Percentiles rank a stretch among this genome's conserved stretches.
Evolutionary conservation across 2,329 filamentous ascomycete genomes (phyloP).

Genomic region (Scytalidium sp.): DNA sequence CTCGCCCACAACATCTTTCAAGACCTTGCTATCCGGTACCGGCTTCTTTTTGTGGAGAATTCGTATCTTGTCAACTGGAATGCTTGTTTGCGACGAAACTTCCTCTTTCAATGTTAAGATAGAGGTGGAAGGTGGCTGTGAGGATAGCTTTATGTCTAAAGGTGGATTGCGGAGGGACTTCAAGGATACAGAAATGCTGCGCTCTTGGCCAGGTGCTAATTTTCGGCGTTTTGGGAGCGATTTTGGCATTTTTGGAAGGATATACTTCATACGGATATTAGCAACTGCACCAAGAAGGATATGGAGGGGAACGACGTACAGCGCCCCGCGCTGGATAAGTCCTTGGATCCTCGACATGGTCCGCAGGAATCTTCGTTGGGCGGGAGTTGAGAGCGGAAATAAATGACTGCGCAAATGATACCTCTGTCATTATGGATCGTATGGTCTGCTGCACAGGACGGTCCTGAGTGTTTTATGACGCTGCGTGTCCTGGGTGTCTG

Average conservation of each 20-base stretch:
- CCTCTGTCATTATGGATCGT: conserved; percentile 65
- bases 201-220: conserved; percentile 50
- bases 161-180: conserved; percentile 76
- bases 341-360: conserved; percentile 85
- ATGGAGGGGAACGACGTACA: conserved; percentile 47
- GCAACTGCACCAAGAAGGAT: neutral
- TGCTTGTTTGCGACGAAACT: conserved; percentile 60
- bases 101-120: conserved; percentile 74
- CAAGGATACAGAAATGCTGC: conserved; percentile 56
- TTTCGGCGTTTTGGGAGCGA: conserved; percentile 44
- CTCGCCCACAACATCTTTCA: conserved; percentile 67
- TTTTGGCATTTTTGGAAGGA: conserved; percentile 65
- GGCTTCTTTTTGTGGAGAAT: conserved; percentile 87
- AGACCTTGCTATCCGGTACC: conserved; percentile 69
- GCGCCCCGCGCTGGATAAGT: conserved; percentile 73
- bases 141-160: conserved; percentile 63
- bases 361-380: conserved; percentile 76
- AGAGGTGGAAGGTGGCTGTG: conserved; percentile 65
- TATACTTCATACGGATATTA: conserved; percentile 52
- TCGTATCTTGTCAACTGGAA: conserved; percentile 77
- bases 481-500: neutral
- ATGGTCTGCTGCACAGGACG: neutral
- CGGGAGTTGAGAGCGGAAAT: conserved; percentile 75
- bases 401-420: conserved; percentile 81
- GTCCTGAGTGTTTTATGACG: neutral